Conservation (phyloP, 176 grass and related monocot species). For the Zoysia japonica region DNA sequence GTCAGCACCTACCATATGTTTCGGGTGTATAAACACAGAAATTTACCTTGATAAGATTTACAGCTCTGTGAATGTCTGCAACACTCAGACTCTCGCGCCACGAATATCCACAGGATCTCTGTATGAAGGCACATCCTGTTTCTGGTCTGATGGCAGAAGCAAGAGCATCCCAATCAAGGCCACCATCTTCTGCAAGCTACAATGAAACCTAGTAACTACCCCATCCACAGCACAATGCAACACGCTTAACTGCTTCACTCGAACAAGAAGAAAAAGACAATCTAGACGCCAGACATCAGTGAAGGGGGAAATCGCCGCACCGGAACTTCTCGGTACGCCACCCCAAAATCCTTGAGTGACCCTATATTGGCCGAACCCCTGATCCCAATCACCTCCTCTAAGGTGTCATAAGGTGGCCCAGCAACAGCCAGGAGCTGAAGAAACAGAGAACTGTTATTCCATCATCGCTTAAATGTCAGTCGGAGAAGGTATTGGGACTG, state of each 20-base stretch:
- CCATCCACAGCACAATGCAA: neutral
- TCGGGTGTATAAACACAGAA: neutral
- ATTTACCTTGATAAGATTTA: slow-evolving; percentile 68
- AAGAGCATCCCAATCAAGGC: slow-evolving; percentile 69
- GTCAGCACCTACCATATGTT: neutral
- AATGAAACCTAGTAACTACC: slow-evolving; percentile 29
- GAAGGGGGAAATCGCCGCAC: slow-evolving; percentile 42
- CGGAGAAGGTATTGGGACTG: neutral
- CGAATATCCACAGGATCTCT: slow-evolving; percentile 87
- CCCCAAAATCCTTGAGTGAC: slow-evolving; percentile 88
- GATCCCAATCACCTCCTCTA: slow-evolving; percentile 96
- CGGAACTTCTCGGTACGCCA: slow-evolving; percentile 70
- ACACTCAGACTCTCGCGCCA: slow-evolving; percentile 79
- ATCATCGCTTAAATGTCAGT: slow-evolving; percentile 18
- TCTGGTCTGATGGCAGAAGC: slow-evolving; percentile 54
- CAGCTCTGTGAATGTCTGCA: slow-evolving; percentile 62
- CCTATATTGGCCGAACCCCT: slow-evolving; percentile 65
- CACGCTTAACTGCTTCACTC: neutral
- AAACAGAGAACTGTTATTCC: neutral
- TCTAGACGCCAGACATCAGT: neutral
- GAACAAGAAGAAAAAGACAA: neutral
- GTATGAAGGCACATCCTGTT: slow-evolving; percentile 82
- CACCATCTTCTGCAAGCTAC: slow-evolving; percentile 82
- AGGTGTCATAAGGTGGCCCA: slow-evolving; percentile 78
- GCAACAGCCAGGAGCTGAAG: slow-evolving; percentile 74